Evolutionary conservation across 306 rosid genomes (phyloP).

Genomic region (Cajanus cajan): DNA sequence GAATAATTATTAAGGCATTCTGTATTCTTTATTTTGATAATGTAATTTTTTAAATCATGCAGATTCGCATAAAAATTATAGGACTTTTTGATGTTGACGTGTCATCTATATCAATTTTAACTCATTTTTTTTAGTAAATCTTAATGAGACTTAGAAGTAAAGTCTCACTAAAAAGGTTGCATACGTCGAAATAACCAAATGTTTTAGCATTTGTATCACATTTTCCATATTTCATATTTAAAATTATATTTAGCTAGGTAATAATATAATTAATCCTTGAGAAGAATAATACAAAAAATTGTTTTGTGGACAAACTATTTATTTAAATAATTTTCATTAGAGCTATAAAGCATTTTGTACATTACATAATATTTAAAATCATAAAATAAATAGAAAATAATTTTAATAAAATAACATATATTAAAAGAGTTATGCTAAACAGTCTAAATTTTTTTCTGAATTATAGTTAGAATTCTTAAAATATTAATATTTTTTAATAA

Average conservation of each 20-base stretch:
- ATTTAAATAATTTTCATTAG: not conserved
- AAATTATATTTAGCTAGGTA: not conserved
- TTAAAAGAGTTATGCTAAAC: too few relatives aligned
- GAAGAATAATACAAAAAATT: not conserved
- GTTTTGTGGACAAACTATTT: not conserved
- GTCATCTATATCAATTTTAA: not conserved
- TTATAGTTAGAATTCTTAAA: too few relatives aligned
- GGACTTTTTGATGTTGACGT: not conserved
- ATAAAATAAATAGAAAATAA: not conserved
- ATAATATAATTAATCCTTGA: not conserved
- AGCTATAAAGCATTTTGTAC: not conserved
- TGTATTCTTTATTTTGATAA: too few relatives aligned
- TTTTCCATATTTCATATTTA: not conserved
- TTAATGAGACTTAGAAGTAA: not conserved
- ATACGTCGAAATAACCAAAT: not conserved
- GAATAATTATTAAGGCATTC: too few relatives aligned
- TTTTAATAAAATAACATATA: not conserved
- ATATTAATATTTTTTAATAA: too few relatives aligned
- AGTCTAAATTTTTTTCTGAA: too few relatives aligned
- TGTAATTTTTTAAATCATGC: too few relatives aligned
- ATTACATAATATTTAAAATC: not conserved
- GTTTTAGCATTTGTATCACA: not conserved
- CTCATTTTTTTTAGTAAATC: not conserved
- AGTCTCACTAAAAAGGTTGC: not conserved
- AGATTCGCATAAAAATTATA: not conserved